Evolutionary conservation across 1,284 basidiomycete genomes (phyloP), one percentile per base, ranked within the genome.

Genomic region (Rhodotorula mucilaginosa): DNA sequence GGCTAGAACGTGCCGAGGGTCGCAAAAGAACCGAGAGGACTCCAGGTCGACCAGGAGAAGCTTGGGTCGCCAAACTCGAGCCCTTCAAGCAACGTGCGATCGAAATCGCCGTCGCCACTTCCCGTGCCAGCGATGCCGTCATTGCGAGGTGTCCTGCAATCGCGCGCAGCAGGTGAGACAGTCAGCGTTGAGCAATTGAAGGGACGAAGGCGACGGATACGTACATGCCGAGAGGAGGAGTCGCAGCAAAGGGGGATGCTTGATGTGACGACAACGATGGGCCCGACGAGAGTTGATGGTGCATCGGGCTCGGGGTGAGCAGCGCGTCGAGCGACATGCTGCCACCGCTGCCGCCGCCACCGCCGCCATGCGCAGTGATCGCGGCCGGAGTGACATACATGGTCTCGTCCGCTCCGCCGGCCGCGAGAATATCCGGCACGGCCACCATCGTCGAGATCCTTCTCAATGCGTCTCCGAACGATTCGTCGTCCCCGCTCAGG

Each of bases 21-120:
- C 12, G 64, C 59, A 19, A 70, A 70, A 18, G 61, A 60, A 26
- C 54, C 64, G 13, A 61, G 59, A 13, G 68, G 60, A 3, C 64
- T 70, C 59, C 67, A 65, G 15, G 67, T 52, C 46, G 56, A 61
- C 70, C 59, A 72, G n/a, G 58, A 64, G 48, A 72, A 72, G 16
- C n/a, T 60, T 18, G 64, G 47, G 13, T 56, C 59, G 44, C 67
- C 67, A 31, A 48, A 72, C 61, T 72, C 70, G 39, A 67, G 70
- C 26, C 67, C 70, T 18, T 52, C 62, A 6, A 72, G 64, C 16
- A 64, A 23, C 2, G 67, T 47, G 19, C 69, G 59, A 56, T 72
- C 70, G 46, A 72, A 72, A 12, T 64, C 48, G 61, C 21, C 61
- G 19, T 31, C 39, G 39, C 39, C 39, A 12, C 39, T 44, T 44